phyloP scores from a whole-genome alignment of 164 flowering plant species.

The Pachysandra terminalis region DNA sequence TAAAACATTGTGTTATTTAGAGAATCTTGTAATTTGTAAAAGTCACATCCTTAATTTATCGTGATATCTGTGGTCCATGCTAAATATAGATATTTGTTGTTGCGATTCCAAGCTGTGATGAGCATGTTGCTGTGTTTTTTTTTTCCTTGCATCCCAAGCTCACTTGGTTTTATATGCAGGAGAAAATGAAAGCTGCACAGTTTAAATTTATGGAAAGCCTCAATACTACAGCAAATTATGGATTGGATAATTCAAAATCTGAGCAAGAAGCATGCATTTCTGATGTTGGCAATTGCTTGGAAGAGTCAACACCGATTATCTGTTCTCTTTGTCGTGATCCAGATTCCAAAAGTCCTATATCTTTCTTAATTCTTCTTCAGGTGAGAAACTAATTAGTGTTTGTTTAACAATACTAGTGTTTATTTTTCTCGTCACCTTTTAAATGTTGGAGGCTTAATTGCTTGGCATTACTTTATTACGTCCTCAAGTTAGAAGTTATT shows the following conservation, averaged over 20 bases:
- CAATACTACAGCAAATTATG: conserved; percentile 37
- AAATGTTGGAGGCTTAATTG: not conserved
- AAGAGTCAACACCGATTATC: conserved; percentile 39
- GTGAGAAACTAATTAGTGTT: conserved; percentile 27
- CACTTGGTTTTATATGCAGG: conserved; percentile 43
- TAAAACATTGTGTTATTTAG: too few species aligned
- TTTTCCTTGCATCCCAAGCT: not conserved
- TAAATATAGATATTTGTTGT: too few species aligned
- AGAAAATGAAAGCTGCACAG: conserved; percentile 88
- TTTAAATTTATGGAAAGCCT: conserved; percentile 75
- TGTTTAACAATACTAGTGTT: too few species aligned
- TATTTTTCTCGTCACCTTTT: not conserved
- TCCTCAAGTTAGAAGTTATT: conserved; percentile 3
- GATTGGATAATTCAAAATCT: conserved; percentile 25
- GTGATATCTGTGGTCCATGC: too few species aligned
- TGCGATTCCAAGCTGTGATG: too few species aligned
- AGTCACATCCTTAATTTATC: too few species aligned
- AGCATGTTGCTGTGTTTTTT: too few species aligned
- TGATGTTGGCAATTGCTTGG: conserved; percentile 23
- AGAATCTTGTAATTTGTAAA: too few species aligned
- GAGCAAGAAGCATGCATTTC: too few species aligned
- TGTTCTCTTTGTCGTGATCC: conserved; percentile 93
- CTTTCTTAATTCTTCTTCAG: conserved; percentile 83
- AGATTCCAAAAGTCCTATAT: conserved; percentile 59
- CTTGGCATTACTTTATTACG: not conserved